A percentile compares a stretch with the other conserved stretches of the same genome.
These are phyloP conservation scores for Parmelia sp. DNA, from an alignment of 495 filamentous ascomycete genomes.

Conservation along the genomic window DNA sequence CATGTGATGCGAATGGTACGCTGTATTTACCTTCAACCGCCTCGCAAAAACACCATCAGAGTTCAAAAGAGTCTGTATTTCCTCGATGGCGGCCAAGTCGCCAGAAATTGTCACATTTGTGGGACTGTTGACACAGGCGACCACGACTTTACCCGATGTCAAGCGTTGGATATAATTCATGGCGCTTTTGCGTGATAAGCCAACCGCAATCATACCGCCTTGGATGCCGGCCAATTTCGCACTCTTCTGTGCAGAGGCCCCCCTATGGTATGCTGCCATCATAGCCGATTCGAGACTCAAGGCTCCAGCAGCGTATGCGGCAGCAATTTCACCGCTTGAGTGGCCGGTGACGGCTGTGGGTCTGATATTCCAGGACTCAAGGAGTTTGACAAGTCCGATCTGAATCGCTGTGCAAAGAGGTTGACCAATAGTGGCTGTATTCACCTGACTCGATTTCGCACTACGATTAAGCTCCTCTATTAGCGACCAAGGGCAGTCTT, in stretches of 20 bases:
- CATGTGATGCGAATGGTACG: conserved; percentile 56
- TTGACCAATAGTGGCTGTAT: no score
- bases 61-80: conserved; percentile 30
- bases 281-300: conserved; percentile 29
- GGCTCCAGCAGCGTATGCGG: conserved; percentile 26
- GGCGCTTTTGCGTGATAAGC: conserved; percentile 22
- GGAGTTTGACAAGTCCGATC: conserved; percentile 23
- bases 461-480: no score
- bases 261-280: conserved; percentile 23
- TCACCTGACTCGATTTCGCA: no score
- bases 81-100: conserved; percentile 25
- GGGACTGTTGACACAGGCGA: conserved; percentile 38
- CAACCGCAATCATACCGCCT: conserved; percentile 37
- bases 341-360: background rate
- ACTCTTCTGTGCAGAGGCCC: conserved; percentile 22
- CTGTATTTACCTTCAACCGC: conserved; percentile 42
- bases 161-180: conserved; percentile 12
- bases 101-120: conserved; percentile 34
- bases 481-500: no score
- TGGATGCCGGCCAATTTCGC: conserved; percentile 20
- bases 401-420: conserved; percentile 33
- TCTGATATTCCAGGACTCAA: conserved; percentile 21
- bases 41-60: conserved; percentile 32
- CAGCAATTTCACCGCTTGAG: background rate
- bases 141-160: background rate